These are phyloP conservation scores for Phytopythium sindhum DNA, from an alignment of 352 stramenopile species.

Conservation along the genomic window DNA sequence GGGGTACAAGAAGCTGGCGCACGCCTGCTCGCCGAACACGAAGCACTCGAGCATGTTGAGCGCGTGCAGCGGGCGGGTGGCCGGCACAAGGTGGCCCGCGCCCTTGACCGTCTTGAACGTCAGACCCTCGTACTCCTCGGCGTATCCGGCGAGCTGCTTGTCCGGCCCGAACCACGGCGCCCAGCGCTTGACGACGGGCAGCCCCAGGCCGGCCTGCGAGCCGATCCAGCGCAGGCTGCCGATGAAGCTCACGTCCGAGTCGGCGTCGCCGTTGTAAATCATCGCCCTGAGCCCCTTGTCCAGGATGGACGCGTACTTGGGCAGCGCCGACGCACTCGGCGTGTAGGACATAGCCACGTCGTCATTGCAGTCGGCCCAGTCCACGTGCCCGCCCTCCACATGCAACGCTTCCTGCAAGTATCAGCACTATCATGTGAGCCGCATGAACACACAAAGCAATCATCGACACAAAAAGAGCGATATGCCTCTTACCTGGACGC, in stretches of 20 bases:
- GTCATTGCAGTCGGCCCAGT: slow-evolving; percentile 56
- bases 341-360: slow-evolving; percentile 43
- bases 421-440: too few species aligned
- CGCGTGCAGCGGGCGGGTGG: slow-evolving; percentile 62
- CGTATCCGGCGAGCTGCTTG: slow-evolving; percentile 85
- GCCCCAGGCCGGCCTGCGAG: slow-evolving; percentile 49
- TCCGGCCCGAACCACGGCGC: slow-evolving; percentile 72
- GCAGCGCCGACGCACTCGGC: slow-evolving; percentile 46
- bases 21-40: slow-evolving; percentile 57
- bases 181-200: slow-evolving; percentile 62
- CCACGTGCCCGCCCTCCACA: slow-evolving; percentile 36
- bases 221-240: slow-evolving; percentile 86
- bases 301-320: slow-evolving; percentile 68
- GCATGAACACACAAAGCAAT: too few species aligned
- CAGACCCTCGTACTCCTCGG: slow-evolving; percentile 82
- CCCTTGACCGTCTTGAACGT: slow-evolving; percentile 92
- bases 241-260: slow-evolving; percentile 84
- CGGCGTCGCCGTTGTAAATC: slow-evolving; percentile 77
- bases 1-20: slow-evolving; percentile 50
- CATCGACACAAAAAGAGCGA: too few species aligned
- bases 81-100: slow-evolving; percentile 88
- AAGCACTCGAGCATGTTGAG: slow-evolving; percentile 85
- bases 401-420: slow-evolving; percentile 43
- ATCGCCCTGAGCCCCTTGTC: slow-evolving; percentile 42
- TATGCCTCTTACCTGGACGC: slow-evolving; percentile 24